Evolutionary conservation across 1,139 yeast genomes (phyloP).

Genomic region (Geotrichum restrictum): DNA sequence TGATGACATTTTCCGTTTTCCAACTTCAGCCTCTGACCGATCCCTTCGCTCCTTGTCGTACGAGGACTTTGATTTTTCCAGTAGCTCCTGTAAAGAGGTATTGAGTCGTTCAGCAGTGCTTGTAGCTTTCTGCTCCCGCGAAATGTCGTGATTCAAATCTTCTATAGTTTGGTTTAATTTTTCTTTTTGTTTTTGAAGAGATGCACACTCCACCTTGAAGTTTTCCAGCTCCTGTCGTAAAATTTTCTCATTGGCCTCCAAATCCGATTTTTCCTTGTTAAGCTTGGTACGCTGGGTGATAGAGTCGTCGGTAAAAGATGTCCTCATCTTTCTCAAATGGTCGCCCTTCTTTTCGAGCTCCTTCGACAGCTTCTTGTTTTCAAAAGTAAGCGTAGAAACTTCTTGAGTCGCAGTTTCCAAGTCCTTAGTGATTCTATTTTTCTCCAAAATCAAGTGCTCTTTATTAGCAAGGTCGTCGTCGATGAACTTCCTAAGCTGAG

Average conservation of each 20-base stretch:
- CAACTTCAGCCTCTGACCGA: conserved; percentile 33
- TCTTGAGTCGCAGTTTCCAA: conserved; percentile 27
- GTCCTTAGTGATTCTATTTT: conserved; percentile 31
- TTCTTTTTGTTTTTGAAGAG: conserved; percentile 42
- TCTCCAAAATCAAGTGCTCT: conserved; percentile 28
- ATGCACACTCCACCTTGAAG: conserved; percentile 26
- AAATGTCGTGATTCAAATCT: conserved; percentile 45
- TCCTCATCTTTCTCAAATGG: conserved; percentile 40
- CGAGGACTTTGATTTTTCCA: conserved; percentile 27
- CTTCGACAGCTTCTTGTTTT: conserved; percentile 31
- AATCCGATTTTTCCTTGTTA: conserved; percentile 35
- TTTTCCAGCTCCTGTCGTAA: conserved; percentile 34
- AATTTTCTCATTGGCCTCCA: conserved; percentile 43
- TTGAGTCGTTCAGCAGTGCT: conserved; percentile 29
- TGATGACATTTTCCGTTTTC: conserved; percentile 30
- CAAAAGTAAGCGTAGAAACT: conserved; percentile 26
- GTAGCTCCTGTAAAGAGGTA: conserved; percentile 28
- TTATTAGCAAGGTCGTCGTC: conserved; percentile 26
- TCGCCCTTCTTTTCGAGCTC: conserved; percentile 30
- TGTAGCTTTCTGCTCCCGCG: conserved; percentile 32
- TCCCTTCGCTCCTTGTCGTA: conserved; percentile 30
- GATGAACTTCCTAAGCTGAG: conserved; percentile 26
- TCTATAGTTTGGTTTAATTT: conserved; percentile 79
- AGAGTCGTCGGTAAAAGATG: conserved; percentile 41
- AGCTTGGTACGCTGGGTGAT: conserved; percentile 44